Conservation (phyloP, 768 basidiomycete genomes). For the Daedaleopsis sinensis region DNA sequence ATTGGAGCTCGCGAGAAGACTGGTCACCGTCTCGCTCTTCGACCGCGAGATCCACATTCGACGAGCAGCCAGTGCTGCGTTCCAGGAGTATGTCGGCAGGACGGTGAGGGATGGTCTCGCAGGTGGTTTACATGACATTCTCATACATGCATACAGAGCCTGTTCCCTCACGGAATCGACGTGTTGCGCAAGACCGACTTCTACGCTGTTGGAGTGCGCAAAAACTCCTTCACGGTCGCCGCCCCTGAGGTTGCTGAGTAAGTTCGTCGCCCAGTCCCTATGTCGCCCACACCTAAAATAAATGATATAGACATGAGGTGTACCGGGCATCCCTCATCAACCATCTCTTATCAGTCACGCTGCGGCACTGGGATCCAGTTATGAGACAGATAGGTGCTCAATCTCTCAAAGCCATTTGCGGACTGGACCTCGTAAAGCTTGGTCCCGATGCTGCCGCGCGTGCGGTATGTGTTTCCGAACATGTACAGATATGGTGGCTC, state of each 20-base stretch:
- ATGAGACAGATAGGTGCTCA: constrained; percentile 81
- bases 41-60: constrained; percentile 96
- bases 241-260: constrained; percentile 88
- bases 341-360: constrained; percentile 71
- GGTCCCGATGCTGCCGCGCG: constrained; percentile 51
- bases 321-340: constrained; percentile 72
- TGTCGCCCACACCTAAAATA: background rate
- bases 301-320: constrained; percentile 62
- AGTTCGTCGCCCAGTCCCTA: constrained; percentile 34
- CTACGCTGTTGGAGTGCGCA: constrained; percentile 85
- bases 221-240: constrained; percentile 82
- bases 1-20: constrained; percentile 61
- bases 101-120: constrained; percentile 57
- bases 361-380: constrained; percentile 87
- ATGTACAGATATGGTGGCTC: background rate
- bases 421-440: constrained; percentile 55
- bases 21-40: constrained; percentile 82
- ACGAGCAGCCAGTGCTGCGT: constrained; percentile 94
- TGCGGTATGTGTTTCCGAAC: constrained; percentile 48
- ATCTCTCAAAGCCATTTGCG: constrained; percentile 71
- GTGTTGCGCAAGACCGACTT: constrained; percentile 93
- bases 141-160: constrained; percentile 49
- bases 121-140: background rate
- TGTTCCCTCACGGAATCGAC: constrained; percentile 94
- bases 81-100: constrained; percentile 95